Evolutionary conservation across 768 basidiomycete genomes (phyloP), one percentile per base, ranked within the genome.

Genomic region (Trametes sanguinea): DNA sequence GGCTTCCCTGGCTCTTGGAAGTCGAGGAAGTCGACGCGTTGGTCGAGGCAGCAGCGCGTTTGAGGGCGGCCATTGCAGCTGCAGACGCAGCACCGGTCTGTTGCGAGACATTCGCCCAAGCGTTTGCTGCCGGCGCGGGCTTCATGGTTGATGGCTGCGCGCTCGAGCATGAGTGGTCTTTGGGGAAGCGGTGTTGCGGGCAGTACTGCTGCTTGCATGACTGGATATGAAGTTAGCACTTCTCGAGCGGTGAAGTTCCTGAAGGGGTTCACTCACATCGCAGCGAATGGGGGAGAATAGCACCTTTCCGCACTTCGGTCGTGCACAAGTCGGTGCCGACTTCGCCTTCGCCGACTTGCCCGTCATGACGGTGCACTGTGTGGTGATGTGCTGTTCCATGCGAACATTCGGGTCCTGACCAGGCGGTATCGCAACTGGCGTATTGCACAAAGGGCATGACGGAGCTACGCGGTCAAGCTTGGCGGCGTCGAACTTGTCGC

Each of bases 331-430:
- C 0, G 87, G 90, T 61, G 77, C 77, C 61, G 74, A 79, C 50
- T 43, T 53, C 39, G 74, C 62, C 65, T 74, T 78, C 58, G 77
- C 80, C 17, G 80, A 73, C 70, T 79, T 85, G 6, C 90, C 90
- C 0, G 85, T 89, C 77, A 87, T 85, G 39, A 85, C 85, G 11
- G 81, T 80, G 67, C 92, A 94, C 47, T 87, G 86, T 0, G 69
- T 78, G 27, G 70, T 76, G 65, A 95, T 81, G 71, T 94, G 92
- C 0, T 77, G 75, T 66, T 94, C 91, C 88, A 95, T 92, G 51
- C 86, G 83, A 44, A 85, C 74, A 66, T 94, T 94, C 10, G 92
- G 90, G 68, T 94, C 89, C 71, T 90, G 85, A 30, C 88, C 88
- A 0, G 81, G 85, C n/a, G 83, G 85, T 52, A 93, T 83, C 2